These are phyloP conservation scores for Besnoitia besnoiti DNA, from an alignment of 169 alveolate species.

Conservation along the genomic window DNA sequence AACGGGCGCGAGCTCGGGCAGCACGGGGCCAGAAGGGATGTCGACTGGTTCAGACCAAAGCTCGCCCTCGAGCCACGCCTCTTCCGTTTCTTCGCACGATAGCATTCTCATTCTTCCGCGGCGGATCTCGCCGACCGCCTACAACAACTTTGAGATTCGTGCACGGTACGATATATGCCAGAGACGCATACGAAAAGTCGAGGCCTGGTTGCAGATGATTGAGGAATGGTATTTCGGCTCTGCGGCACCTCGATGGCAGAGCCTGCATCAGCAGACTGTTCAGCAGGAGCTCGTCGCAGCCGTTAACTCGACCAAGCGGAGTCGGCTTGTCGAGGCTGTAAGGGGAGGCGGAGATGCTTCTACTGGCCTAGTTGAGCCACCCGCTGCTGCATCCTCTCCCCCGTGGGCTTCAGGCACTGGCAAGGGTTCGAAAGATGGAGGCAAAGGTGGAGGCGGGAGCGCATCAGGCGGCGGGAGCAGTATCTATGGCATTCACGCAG, in stretches of 20 bases:
- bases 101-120: constrained; percentile 19
- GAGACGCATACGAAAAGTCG: constrained; percentile 68
- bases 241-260: constrained; percentile 25
- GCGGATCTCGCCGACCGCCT: background rate
- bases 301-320: background rate
- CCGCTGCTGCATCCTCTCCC: background rate
- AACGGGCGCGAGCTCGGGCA: background rate
- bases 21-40: background rate
- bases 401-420: background rate
- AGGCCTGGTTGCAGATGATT: constrained; percentile 69
- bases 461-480: background rate
- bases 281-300: constrained; percentile 23
- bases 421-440: background rate
- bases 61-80: background rate
- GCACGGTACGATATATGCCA: constrained; percentile 56
- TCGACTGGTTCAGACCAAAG: background rate
- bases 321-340: constrained; percentile 32
- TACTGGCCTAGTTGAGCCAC: constrained; percentile 49
- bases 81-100: background rate
- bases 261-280: constrained; percentile 25
- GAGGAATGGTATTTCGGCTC: constrained; percentile 73
- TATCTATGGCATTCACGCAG: background rate
- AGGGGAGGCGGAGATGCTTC: constrained; percentile 42
- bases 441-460: background rate
- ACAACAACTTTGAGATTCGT: constrained; percentile 42